A percentile compares a stretch with the other conserved stretches of the same genome.
These are phyloP conservation scores for Raffaelea ambrosiae DNA, from an alignment of 2,329 filamentous ascomycete species.

Conservation along the genomic window DNA sequence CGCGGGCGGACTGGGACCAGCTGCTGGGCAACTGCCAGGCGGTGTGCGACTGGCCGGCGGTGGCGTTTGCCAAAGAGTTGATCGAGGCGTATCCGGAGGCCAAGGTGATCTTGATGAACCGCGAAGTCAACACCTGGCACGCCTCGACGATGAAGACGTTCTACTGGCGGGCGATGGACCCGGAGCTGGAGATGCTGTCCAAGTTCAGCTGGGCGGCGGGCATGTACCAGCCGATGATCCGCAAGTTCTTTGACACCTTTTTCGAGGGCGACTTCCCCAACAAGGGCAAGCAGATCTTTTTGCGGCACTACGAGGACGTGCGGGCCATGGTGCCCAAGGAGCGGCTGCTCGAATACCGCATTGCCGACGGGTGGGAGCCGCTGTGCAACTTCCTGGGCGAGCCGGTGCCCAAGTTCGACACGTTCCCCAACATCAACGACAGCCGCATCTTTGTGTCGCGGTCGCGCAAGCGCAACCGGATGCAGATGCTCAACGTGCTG, in stretches of 20 bases:
- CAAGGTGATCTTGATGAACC: slow-evolving; percentile 34
- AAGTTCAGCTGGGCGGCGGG: slow-evolving; percentile 5
- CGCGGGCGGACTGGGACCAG: slow-evolving; percentile 50
- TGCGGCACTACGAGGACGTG: slow-evolving; percentile 13
- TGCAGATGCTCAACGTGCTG: slow-evolving; percentile 15
- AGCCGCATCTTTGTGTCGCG: slow-evolving; percentile 14
- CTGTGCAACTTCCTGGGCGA: slow-evolving; percentile 30
- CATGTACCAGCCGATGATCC: slow-evolving; percentile 11
- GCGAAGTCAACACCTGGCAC: slow-evolving; percentile 33
- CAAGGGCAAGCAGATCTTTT: slow-evolving; percentile 7
- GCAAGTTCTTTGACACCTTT: slow-evolving; percentile 10
- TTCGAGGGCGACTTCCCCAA: slow-evolving; percentile 8
- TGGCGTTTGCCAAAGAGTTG: slow-evolving; percentile 31
- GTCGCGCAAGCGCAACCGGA: slow-evolving; percentile 15
- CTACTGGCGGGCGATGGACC: slow-evolving; percentile 8
- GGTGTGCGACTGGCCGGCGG: slow-evolving; percentile 12
- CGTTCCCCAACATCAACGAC: slow-evolving; percentile 27
- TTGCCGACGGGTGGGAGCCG: slow-evolving; percentile 30
- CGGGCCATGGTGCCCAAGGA: slow-evolving; percentile 24
- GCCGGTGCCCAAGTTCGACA: slow-evolving; percentile 19
- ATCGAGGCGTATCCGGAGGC: slow-evolving; percentile 39
- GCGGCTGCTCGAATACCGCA: slow-evolving; percentile 26
- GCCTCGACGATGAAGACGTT: slow-evolving; percentile 16
- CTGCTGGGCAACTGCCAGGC: slow-evolving; percentile 10
- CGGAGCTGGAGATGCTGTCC: slow-evolving; percentile 4